These are phyloP conservation scores for Fagopyrum esculentum DNA, from an alignment of 148 eudicot species.

Conservation along the genomic window DNA sequence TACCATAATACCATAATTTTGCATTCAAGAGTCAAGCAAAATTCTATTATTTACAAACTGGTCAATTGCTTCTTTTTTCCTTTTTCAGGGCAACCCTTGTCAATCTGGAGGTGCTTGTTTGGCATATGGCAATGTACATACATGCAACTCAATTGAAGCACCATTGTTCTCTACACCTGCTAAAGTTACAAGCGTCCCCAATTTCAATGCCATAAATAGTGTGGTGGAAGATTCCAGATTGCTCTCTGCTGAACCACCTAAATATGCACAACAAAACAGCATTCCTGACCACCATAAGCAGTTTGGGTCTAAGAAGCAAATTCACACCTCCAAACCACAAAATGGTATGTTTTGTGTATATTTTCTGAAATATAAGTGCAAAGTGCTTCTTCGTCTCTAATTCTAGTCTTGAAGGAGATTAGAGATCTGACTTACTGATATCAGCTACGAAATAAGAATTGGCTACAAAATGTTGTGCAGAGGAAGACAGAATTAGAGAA, in stretches of 20 bases:
- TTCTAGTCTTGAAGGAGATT: background rate
- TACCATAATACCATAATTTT: too few relatives aligned
- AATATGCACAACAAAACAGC: conserved; percentile 35
- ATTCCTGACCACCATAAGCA: conserved; percentile 12
- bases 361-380: background rate
- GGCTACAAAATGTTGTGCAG: too few relatives aligned
- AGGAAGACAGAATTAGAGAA: background rate
- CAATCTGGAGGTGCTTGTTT: conserved; percentile 26
- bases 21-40: background rate
- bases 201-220: conserved; percentile 13
- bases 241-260: conserved; percentile 33
- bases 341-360: conserved; percentile 22
- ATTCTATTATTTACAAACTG: background rate
- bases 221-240: conserved; percentile 12
- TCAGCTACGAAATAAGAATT: too few relatives aligned
- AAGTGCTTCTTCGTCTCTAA: background rate
- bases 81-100: conserved; percentile 22
- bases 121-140: conserved; percentile 15
- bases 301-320: conserved; percentile 16
- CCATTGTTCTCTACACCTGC: conserved; percentile 54
- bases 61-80: background rate
- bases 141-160: conserved; percentile 16
- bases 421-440: background rate
- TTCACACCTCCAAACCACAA: conserved; percentile 16
- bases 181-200: conserved; percentile 15